Conservation (phyloP, 208 protist species). For the Acanthamoeba healyi region DNA sequence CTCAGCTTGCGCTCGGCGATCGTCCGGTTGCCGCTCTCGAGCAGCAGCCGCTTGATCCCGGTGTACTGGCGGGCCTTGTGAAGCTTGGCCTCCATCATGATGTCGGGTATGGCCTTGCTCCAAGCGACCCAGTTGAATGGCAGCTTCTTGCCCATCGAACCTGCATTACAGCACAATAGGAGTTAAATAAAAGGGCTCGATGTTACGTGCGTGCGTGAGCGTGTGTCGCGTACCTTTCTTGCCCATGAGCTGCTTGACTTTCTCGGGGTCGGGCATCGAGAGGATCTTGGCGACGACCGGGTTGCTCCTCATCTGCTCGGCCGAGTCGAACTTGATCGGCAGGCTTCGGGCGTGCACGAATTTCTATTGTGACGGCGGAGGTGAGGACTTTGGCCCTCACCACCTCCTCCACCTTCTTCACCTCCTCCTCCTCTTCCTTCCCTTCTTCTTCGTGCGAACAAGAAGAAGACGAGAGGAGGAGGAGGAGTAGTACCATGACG, state of each 20-base stretch:
- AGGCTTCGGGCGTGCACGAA: conserved; percentile 45
- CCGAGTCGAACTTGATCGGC: conserved; percentile 58
- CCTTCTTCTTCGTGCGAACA: background rate
- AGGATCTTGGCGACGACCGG: conserved; percentile 61
- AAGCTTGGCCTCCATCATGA: conserved; percentile 48
- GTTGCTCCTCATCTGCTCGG: conserved; percentile 49
- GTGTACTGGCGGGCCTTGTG: conserved; percentile 28
- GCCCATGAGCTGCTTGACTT: conserved; percentile 69
- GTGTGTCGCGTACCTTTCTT: conserved; percentile 36
- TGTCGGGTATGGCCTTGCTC: conserved; percentile 5
- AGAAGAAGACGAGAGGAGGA: background rate
- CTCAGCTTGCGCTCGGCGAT: conserved; percentile 70
- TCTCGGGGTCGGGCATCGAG: conserved; percentile 46
- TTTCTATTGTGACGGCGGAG: background rate
- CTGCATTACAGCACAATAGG: background rate
- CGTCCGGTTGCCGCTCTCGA: conserved; percentile 52
- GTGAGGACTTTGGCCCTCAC: background rate
- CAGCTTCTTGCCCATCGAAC: conserved; percentile 68
- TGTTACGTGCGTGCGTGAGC: background rate
- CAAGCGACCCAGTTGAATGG: conserved; percentile 28
- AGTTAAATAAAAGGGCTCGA: background rate
- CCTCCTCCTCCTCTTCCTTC: background rate
- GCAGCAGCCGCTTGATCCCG: conserved; percentile 36
- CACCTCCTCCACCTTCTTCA: background rate
- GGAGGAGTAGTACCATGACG: conserved; percentile 69